phyloP scores from a whole-genome alignment of 805 yeast species.

The Schwanniomyces occidentalis region DNA sequence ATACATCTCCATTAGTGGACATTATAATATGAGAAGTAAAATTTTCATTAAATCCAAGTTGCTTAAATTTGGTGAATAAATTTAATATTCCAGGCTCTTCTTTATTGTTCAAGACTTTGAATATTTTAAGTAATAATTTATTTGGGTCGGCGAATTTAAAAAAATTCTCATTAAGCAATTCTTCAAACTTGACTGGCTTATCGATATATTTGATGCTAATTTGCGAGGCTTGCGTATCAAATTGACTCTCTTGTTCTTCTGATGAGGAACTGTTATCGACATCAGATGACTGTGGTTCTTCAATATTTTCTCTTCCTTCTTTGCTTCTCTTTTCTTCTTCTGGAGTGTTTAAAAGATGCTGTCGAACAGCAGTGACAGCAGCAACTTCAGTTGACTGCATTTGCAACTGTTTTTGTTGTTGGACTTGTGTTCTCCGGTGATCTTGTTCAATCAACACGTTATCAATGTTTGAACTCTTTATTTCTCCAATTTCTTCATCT shows the following conservation, averaged over 20 bases:
- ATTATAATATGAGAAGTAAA: constrained; percentile 18
- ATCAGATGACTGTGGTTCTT: no score
- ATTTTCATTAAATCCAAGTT: constrained; percentile 19
- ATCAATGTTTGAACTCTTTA: constrained; percentile 27
- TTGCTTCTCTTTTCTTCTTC: background rate
- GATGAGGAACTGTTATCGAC: no score
- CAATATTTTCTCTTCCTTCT: no score
- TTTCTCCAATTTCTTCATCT: constrained; percentile 37
- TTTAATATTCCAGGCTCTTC: constrained; percentile 1
- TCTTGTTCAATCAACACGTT: constrained; percentile 12
- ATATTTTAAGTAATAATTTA: constrained; percentile 3
- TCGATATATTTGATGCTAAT: constrained; percentile 6
- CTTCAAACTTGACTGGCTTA: constrained; percentile 1
- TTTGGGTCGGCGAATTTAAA: constrained; percentile 5
- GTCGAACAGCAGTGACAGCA: background rate
- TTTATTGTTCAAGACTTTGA: constrained; percentile 4
- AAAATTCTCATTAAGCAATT: constrained; percentile 8
- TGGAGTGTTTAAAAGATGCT: no score
- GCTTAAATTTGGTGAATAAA: constrained; percentile 10
- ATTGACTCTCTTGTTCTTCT: background rate
- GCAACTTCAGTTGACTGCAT: constrained; percentile 1
- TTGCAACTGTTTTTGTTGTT: constrained; percentile 2
- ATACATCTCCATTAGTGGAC: constrained; percentile 13
- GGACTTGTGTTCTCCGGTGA: constrained; percentile 4
- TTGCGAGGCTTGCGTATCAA: constrained; percentile 6